Evolutionary conservation across 352 stramenopile species (phyloP), one percentile per base, ranked within the genome.

Genomic region (Globisporangium irregulare): DNA sequence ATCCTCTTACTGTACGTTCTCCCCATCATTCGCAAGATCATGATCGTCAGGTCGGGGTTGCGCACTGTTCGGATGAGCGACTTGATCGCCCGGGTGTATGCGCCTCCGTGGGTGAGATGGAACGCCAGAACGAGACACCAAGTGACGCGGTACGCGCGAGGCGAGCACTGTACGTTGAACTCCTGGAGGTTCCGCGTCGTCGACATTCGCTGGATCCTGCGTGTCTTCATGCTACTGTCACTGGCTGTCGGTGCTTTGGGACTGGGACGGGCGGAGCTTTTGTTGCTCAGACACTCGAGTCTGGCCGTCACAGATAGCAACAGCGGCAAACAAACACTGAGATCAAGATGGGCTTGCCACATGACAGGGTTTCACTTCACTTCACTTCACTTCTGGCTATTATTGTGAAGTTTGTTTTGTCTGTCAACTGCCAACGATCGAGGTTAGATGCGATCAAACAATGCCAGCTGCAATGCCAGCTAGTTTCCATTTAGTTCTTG

Each of bases 91-190:
- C 22, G 24, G 22, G 24, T 12, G 24, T 57, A 57, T 3, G 14
- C 12, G 14, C 10, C 7, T 10, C 24, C 24, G 24, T 57, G 51
- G 10, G 22, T 12, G 9, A 57, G 10, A 57, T 57, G 24, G 41
- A 50, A 50, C 41, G 15, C 6, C 41, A 50, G 41, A 6, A 50
- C 2, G 15, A 57, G 24, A 32, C 51, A 34, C 51, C 51, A 57
- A 22, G 12, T 34, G 24, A 29, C 51, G 10, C 51, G 51, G 51
- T 34, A 57, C 4, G 51, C 24, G 3, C 51, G 24, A 29, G 12
- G 51, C 5, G 24, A 58, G 53, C 53, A 22, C 53, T 36, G 53
- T 24, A 58, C 53, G 53, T 36, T 58, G 53, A 58, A 34, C 24
- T 58, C 24, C 53, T 58, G 53, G 24, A 36, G 24, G 5, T 36